Evolutionary conservation across 2,329 filamentous ascomycete genomes (phyloP), one percentile per base, ranked within the genome.

Genomic region (Penicillium sclerotiorum): DNA sequence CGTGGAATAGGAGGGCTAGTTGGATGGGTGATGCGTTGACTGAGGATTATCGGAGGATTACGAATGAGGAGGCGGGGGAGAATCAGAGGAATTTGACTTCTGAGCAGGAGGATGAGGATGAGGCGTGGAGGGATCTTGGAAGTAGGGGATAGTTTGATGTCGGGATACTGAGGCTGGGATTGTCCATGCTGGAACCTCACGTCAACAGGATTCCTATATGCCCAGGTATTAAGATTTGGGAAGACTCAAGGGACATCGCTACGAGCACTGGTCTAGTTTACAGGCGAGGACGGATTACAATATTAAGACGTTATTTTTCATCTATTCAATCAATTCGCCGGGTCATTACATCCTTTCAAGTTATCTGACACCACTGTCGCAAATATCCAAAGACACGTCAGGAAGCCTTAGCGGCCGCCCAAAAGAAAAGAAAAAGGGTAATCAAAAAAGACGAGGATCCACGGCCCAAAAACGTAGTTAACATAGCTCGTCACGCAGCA

Each of bases 281-380:
- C n/a, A n/a, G n/a, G n/a, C n/a, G n/a, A n/a, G n/a, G n/a, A n/a
- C n/a, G n/a, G 6, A 28, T 13, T 28, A 28, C 25, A 28, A 3
- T 13, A 28, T 20, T 36, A 9, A 8, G 11, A 17, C 8, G 27
- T 39, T 30, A 30, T 46, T 46, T 52, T 47, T n/a, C 50, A 47
- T 57, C 55, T 53, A 57, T 56, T 55, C 37, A 45, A 53, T 57
- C 45, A 36, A 57, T 53, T 56, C 47, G 47, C 55, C 53, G 45
- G 22, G 20, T 49, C 33, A 30, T 41, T 21, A 11, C 47, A 35
- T 22, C 43, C 23, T 18, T 17, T 33, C 33, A 46, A 46, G 33
- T 44, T 50, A 46, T 43, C 32, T 28, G 43, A 37, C 43, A 21
- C 32, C 33, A 18, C 33, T 30, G 43, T 36, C 43, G 32, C 20